These are phyloP conservation scores for Symbiotaphrina buchneri DNA, from an alignment of 495 filamentous ascomycete species.

Conservation along the genomic window DNA sequence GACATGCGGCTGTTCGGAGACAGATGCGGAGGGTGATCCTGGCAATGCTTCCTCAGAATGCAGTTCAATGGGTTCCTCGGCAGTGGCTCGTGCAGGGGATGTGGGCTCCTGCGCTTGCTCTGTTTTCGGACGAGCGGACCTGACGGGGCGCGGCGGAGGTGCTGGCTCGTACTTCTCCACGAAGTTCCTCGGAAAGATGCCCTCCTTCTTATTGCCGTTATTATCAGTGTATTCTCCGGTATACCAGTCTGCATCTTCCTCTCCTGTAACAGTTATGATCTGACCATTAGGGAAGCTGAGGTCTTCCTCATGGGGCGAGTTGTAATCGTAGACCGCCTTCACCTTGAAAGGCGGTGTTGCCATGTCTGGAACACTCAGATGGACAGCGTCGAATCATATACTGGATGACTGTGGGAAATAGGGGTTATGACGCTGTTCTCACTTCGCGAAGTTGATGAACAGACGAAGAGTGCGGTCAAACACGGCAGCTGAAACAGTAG, in stretches of 20 bases:
- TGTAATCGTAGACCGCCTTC: constrained; percentile 85
- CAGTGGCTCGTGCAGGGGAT: too few relatives aligned
- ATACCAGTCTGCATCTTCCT: constrained; percentile 92
- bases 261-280: constrained; percentile 78
- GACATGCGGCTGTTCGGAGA: too few relatives aligned
- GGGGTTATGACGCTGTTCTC: too few relatives aligned
- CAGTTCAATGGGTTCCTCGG: too few relatives aligned
- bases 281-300: constrained; percentile 69
- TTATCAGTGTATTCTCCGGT: constrained; percentile 69
- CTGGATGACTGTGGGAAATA: constrained; percentile 7
- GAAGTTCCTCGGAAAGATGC: constrained; percentile 92
- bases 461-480: too few relatives aligned
- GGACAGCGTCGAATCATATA: constrained; percentile 1
- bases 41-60: too few relatives aligned
- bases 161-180: constrained; percentile 87
- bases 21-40: too few relatives aligned
- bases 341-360: constrained; percentile 69
- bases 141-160: constrained; percentile 64
- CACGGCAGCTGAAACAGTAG: too few relatives aligned
- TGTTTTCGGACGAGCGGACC: constrained; percentile 48
- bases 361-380: constrained; percentile 48
- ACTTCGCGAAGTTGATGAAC: too few relatives aligned
- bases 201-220: constrained; percentile 49
- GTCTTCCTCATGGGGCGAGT: constrained; percentile 81
- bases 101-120: constrained; percentile 23